phyloP scores from a whole-genome alignment of 306 rosid genomes.

The Clitoria ternatea region DNA sequence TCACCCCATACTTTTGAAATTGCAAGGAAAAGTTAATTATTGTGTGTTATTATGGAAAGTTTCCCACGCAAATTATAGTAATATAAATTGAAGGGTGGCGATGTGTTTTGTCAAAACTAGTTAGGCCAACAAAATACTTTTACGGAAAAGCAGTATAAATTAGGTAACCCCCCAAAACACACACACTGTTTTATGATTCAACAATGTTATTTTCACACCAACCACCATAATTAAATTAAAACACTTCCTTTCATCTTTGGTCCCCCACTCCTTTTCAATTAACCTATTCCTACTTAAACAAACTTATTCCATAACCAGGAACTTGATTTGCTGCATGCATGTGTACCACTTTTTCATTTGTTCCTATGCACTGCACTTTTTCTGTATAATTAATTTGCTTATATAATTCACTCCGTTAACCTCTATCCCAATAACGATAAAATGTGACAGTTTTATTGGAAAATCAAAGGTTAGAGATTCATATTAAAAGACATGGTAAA shows the following conservation, averaged over 20 bases:
- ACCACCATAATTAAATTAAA: conserved; percentile 21
- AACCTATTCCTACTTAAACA: conserved; percentile 22
- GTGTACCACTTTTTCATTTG: background rate
- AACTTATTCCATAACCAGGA: conserved; percentile 26
- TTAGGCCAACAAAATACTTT: conserved; percentile 22
- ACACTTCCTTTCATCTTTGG: conserved; percentile 23
- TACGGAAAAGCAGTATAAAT: conserved; percentile 6
- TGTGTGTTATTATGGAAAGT: background rate
- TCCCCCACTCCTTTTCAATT: conserved; percentile 34
- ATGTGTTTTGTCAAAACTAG: conserved; percentile 22
- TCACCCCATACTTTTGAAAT: too few species aligned
- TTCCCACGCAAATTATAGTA: background rate
- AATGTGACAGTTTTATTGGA: too few species aligned
- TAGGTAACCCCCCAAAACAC: too few species aligned
- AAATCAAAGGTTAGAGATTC: too few species aligned
- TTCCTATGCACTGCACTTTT: background rate
- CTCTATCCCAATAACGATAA: too few species aligned
- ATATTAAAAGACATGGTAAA: too few species aligned
- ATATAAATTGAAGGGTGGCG: conserved; percentile 18
- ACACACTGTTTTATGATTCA: too few species aligned
- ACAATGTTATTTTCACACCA: conserved; percentile 1
- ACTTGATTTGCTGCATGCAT: background rate
- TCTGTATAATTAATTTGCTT: too few species aligned
- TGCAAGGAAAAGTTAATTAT: background rate
- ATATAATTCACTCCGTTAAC: too few species aligned